Percentiles rank a stretch among this genome's conserved stretches.
These are phyloP conservation scores for Pythium pyrilobum DNA, from an alignment of 352 stramenopile species.

Conservation along the genomic window DNA sequence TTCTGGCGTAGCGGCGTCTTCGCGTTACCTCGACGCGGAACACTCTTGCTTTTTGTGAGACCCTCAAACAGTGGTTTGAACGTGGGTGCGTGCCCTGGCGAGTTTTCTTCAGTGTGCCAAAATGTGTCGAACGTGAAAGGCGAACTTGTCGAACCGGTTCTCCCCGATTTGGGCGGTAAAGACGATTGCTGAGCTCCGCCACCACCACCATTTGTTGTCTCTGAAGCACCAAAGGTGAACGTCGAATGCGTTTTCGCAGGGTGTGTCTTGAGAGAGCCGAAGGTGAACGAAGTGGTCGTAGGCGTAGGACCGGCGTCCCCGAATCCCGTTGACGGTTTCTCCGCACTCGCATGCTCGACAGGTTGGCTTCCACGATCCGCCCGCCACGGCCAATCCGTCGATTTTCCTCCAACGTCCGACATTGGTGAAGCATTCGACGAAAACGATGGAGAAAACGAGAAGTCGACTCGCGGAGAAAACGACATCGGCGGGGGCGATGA, in stretches of 20 bases:
- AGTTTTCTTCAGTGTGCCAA: not conserved
- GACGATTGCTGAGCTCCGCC: no score
- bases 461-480: conserved; percentile 1
- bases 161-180: no score
- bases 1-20: conserved; percentile 20
- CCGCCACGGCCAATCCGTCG: no score
- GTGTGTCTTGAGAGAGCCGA: conserved; percentile 5
- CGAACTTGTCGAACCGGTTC: no score
- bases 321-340: no score
- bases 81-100: not conserved
- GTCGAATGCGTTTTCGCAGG: no score
- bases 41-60: no score
- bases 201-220: no score
- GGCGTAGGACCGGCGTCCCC: no score
- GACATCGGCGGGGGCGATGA: not conserved
- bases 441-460: conserved; percentile 11
- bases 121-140: not conserved
- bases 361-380: no score
- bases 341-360: no score
- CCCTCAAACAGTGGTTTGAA: not conserved
- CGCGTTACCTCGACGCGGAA: not conserved
- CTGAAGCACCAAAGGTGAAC: no score
- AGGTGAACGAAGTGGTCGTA: conserved; percentile 1
- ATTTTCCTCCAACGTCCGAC: conserved; percentile 13
- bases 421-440: conserved; percentile 4